Conservation (phyloP, 2,329 filamentous ascomycete species). For the Ophiocordyceps polyrhachis-furcata region DNA sequence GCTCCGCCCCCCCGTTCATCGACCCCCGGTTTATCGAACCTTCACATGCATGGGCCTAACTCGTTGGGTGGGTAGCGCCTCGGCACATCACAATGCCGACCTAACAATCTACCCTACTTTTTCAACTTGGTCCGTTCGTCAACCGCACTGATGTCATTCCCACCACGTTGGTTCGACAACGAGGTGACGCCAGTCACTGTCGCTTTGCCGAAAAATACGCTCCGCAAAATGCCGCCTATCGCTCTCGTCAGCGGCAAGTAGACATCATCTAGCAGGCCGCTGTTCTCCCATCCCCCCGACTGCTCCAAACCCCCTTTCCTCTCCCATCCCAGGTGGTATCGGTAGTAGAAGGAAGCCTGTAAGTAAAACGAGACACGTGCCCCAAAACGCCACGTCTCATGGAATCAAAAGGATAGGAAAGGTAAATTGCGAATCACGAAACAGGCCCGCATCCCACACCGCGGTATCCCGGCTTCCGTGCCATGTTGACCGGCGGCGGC, state of each 20-base stretch:
- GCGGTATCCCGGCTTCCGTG: constrained; percentile 58
- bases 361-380: background rate
- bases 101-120: too few species aligned
- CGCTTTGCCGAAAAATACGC: too few species aligned
- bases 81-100: too few species aligned
- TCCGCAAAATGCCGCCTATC: background rate
- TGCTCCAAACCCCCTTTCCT: background rate
- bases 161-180: background rate
- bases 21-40: too few species aligned
- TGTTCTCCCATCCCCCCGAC: too few species aligned
- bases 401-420: background rate
- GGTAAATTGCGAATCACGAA: background rate
- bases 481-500: constrained; percentile 71
- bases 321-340: background rate
- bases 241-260: background rate
- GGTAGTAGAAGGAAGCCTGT: background rate
- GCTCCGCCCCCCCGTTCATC: background rate
- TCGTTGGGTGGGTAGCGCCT: too few species aligned
- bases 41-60: too few species aligned
- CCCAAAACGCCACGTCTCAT: background rate
- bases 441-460: background rate
- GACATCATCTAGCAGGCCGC: too few species aligned
- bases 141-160: background rate
- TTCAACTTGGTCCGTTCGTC: too few species aligned
- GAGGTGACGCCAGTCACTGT: too few species aligned